Conservation (phyloP, 441 rosid species). For the Croton setiger region DNA sequence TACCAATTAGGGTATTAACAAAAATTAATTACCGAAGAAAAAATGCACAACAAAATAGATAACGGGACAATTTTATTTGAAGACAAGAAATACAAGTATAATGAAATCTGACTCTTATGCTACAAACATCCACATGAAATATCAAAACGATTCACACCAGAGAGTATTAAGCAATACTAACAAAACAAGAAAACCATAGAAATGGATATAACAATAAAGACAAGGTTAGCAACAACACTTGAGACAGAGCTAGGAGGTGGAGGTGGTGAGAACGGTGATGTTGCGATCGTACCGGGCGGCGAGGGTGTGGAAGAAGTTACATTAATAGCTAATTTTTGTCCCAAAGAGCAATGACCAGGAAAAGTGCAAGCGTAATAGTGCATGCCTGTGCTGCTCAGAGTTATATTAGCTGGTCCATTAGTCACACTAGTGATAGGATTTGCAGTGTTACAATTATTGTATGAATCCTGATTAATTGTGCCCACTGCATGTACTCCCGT, state of each 20-base stretch:
- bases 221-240: not conserved
- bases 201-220: conserved; percentile 9
- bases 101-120: too few relatives aligned
- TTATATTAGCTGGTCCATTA: conserved; percentile 31
- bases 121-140: not conserved
- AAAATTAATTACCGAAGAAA: too few relatives aligned
- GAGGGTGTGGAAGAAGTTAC: conserved; percentile 25
- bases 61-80: too few relatives aligned
- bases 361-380: conserved; percentile 32
- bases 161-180: not conserved
- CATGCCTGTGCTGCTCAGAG: conserved; percentile 29
- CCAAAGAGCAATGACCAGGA: conserved; percentile 27
- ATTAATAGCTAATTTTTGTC: conserved; percentile 42
- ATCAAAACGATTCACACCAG: not conserved
- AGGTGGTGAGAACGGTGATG: conserved; percentile 9
- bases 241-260: conserved; percentile 14
- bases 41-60: too few relatives aligned
- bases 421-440: not conserved
- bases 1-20: too few relatives aligned
- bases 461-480: conserved; percentile 24
- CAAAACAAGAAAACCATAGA: conserved; percentile 3
- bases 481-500: conserved; percentile 43
- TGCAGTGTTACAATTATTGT: conserved; percentile 26
- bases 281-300: conserved; percentile 9
- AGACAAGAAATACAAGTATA: too few relatives aligned